Evolutionary conservation across 352 stramenopile genomes (phyloP).

Genomic region (Blastocystis sp.): DNA sequence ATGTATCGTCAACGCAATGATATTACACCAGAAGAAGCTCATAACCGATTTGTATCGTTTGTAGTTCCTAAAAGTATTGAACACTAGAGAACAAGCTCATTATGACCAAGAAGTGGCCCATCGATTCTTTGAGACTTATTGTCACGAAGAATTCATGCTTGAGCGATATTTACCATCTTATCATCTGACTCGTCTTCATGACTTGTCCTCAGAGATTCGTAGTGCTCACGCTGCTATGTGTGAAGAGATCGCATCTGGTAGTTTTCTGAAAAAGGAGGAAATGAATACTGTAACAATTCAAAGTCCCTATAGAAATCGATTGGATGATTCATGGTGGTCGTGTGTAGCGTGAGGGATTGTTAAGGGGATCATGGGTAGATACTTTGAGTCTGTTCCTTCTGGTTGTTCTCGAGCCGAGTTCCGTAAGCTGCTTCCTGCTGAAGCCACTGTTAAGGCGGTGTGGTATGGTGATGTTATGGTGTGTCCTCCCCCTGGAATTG

Average conservation of each 20-base stretch:
- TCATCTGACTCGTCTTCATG: background rate
- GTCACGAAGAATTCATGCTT: conserved; percentile 18
- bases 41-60: background rate
- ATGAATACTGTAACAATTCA: background rate
- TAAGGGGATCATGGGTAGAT: background rate
- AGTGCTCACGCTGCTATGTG: background rate
- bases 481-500: conserved; percentile 7
- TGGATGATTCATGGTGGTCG: conserved; percentile 2
- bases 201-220: background rate
- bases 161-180: conserved; percentile 18
- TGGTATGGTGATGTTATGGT: conserved; percentile 14
- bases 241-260: background rate
- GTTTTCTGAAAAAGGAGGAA: background rate
- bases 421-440: background rate
- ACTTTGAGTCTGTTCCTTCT: conserved; percentile 12
- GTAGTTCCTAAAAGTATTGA: background rate
- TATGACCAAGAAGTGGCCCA: background rate
- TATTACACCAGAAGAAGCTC: conserved; percentile 43
- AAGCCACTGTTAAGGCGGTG: background rate
- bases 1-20: conserved; percentile 14
- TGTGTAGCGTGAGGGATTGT: too few species aligned
- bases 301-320: background rate
- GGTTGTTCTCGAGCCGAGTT: conserved; percentile 20
- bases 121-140: conserved; percentile 13
- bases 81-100: background rate